These are phyloP conservation scores for Bretschneidera sinensis DNA, from an alignment of 345 rosid genomes.

Conservation along the genomic window DNA sequence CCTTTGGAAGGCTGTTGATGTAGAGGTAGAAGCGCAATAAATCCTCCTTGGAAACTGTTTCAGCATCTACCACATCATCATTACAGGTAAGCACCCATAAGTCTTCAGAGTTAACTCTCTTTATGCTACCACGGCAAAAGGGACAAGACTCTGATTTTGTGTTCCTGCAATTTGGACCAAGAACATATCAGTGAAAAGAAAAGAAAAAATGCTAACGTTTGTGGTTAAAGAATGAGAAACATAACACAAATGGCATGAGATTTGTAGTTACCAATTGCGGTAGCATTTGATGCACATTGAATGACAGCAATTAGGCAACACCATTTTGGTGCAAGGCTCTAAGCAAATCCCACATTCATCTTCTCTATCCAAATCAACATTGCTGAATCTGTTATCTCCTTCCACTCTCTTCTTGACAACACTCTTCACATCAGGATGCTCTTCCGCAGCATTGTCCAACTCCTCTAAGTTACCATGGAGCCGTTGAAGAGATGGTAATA, in stretches of 20 bases:
- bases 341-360: slow-evolving; percentile 98
- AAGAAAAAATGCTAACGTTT: neutral
- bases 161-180: slow-evolving; percentile 51
- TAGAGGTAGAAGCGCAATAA: slow-evolving; percentile 72
- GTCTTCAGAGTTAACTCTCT: slow-evolving; percentile 93
- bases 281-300: slow-evolving; percentile 98
- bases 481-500: slow-evolving; percentile 82
- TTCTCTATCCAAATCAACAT: slow-evolving; percentile 72
- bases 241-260: no score
- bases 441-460: slow-evolving; percentile 27
- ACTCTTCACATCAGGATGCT: slow-evolving; percentile 24
- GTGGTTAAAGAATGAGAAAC: neutral
- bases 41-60: slow-evolving; percentile 66
- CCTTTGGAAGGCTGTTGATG: slow-evolving; percentile 73
- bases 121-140: slow-evolving; percentile 88
- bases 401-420: slow-evolving; percentile 41
- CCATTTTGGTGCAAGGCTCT: slow-evolving; percentile 94
- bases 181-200: neutral
- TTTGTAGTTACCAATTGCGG: slow-evolving; percentile 65
- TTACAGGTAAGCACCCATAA: slow-evolving; percentile 89
- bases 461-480: slow-evolving; percentile 54
- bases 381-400: slow-evolving; percentile 36
- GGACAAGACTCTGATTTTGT: slow-evolving; percentile 92
- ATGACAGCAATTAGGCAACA: slow-evolving; percentile 87
- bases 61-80: slow-evolving; percentile 74